Evolutionary conservation across 352 stramenopile species (phyloP).

Genomic region (Phytophthora sp.): DNA sequence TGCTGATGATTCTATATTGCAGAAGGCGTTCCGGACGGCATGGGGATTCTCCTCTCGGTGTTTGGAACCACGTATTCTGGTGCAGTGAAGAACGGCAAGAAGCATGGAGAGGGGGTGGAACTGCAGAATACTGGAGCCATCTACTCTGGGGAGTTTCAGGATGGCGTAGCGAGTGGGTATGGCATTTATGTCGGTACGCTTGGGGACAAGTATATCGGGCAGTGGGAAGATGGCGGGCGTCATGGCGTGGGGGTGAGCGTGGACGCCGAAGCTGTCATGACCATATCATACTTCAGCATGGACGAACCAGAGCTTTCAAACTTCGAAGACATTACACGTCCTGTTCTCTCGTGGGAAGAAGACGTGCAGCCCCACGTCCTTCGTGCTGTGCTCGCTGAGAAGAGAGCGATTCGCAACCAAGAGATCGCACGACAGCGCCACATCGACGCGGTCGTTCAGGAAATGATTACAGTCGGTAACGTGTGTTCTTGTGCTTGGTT

Average conservation of each 20-base stretch:
- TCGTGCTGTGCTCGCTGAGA: slow-evolving; percentile 48
- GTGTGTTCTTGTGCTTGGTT: slow-evolving; percentile 7
- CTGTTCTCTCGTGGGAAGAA: slow-evolving; percentile 15
- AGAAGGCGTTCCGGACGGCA: slow-evolving; percentile 45
- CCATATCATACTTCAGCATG: slow-evolving; percentile 33
- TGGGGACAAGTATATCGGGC: slow-evolving; percentile 48
- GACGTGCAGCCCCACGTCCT: slow-evolving; percentile 34
- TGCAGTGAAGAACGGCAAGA: slow-evolving; percentile 39
- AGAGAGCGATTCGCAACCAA: slow-evolving; percentile 40
- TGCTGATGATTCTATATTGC: not conserved
- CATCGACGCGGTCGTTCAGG: slow-evolving; percentile 37
- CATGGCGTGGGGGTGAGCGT: slow-evolving; percentile 50
- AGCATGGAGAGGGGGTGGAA: slow-evolving; percentile 51
- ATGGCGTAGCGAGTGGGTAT: slow-evolving; percentile 38
- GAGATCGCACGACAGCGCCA: slow-evolving; percentile 46
- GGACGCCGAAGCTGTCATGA: slow-evolving; percentile 37
- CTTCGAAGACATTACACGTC: slow-evolving; percentile 1
- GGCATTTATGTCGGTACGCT: slow-evolving; percentile 54
- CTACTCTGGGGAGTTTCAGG: slow-evolving; percentile 48
- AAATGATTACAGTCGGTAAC: slow-evolving; percentile 39
- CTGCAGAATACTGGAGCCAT: slow-evolving; percentile 43
- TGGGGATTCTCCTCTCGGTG: slow-evolving; percentile 43
- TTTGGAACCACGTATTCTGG: slow-evolving; percentile 50
- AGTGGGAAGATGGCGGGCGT: slow-evolving; percentile 47
- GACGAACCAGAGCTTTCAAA: slow-evolving; percentile 21